Conservation (phyloP, 2,329 filamentous ascomycete genomes). For the Ophiostoma perfectum region DNA sequence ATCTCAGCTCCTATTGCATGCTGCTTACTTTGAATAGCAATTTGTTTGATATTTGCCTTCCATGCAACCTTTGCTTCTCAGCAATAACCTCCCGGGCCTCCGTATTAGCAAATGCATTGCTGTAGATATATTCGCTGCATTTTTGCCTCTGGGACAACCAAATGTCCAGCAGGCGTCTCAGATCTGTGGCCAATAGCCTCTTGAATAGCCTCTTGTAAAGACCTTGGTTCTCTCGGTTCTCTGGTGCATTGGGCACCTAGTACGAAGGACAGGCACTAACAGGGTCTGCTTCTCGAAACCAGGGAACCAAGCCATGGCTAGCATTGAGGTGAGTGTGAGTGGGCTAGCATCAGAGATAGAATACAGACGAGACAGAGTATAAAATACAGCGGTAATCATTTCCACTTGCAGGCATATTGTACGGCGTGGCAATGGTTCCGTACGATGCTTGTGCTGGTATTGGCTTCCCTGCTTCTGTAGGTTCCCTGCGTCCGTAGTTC, state of each 20-base stretch:
- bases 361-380: neutral
- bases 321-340: neutral
- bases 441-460: neutral
- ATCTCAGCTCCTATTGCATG: no score
- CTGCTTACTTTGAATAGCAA: no score
- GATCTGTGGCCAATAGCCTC: neutral
- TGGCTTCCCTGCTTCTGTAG: neutral
- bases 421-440: neutral
- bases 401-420: neutral
- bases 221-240: neutral
- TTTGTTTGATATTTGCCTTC: no score
- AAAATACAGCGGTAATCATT: neutral
- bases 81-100: no score
- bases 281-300: neutral
- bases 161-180: neutral
- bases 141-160: neutral
- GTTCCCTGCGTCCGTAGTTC: neutral
- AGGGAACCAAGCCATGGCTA: neutral
- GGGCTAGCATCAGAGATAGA: neutral
- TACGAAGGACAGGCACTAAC: neutral
- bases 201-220: neutral
- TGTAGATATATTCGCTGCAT: neutral
- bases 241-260: neutral
- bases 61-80: no score
- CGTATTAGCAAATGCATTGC: neutral